Evolutionary conservation across 495 filamentous ascomycete species (phyloP), one percentile per base, ranked within the genome.

Genomic region (Astrothelium macrocarpum): DNA sequence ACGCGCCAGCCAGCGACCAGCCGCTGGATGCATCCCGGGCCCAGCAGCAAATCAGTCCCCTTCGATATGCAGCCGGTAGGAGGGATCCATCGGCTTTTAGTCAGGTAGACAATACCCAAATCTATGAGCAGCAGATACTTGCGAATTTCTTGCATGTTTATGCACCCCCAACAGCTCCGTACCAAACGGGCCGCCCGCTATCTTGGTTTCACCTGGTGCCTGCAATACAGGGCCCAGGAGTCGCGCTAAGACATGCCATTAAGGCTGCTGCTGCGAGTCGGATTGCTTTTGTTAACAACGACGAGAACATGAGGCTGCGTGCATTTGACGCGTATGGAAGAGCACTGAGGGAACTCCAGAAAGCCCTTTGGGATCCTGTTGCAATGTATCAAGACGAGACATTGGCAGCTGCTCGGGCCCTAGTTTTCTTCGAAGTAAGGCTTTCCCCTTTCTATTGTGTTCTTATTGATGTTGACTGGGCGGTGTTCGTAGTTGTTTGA

Each of bases 371-470:
- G 49, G 49, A 56, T 56, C 49, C 23, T 26, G 20, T 28, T 29
- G 49, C 49, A 29, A 56, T 56, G 49, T 56, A 56, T 29, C 49
- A 25, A 16, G 49, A 56, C 29, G 49, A 56, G 49, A 56, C 49
- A n/a, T 29, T 56, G 49, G 49, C 49, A 26, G 49, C 49, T 29
- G 25, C 49, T 56, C 49, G 49, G 49, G 25, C 49, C 7, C 49
- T 56, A 5, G 49, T 56, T 7, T 2, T 25, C 2, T 56, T 56
- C 25, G 49, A 56, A 16, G 49, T 56, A 29, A 56, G 23, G 25
- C 20, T 20, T 29, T 29, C 29, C 9, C 16, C 1, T 9, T 56
- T 9, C 49, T 12, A 3, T 25, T 16, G 5, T 20, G 25, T 16
- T 2, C 25, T 56, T 29, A 29, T 29, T 7, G 5, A 20, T 56